Conservation (phyloP, 768 basidiomycete genomes). For the Trametes punicea region DNA sequence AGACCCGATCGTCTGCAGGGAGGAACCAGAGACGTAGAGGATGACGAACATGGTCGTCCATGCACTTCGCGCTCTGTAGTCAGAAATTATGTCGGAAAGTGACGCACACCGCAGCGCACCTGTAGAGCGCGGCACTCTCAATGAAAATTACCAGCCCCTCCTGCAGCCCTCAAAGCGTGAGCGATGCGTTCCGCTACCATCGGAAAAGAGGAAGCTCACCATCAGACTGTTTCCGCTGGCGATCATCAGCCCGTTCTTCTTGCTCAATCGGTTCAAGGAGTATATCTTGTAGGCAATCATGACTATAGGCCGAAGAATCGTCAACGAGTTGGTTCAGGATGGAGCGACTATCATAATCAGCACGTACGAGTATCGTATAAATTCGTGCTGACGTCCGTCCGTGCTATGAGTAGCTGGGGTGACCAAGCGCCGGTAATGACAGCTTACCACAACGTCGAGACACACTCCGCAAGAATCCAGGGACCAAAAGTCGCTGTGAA, state of each 20-base stretch:
- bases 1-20: background rate
- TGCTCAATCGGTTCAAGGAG: background rate
- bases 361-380: background rate
- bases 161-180: background rate
- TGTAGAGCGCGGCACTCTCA: slow-evolving; percentile 1
- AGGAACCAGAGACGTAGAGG: background rate
- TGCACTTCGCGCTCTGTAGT: background rate
- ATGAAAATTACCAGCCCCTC: background rate
- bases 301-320: background rate
- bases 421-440: background rate
- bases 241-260: background rate
- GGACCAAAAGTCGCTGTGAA: background rate
- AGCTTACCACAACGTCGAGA: background rate
- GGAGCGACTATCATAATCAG: background rate
- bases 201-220: background rate
- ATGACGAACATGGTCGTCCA: background rate
- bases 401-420: background rate
- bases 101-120: background rate
- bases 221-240: background rate
- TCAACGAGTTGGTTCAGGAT: background rate
- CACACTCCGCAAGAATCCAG: background rate
- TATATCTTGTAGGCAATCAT: background rate
- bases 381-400: background rate
- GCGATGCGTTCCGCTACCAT: background rate
- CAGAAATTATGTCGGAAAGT: no score